Evolutionary conservation across 352 stramenopile genomes (phyloP).

Genomic region (Pythium oligandrum): DNA sequence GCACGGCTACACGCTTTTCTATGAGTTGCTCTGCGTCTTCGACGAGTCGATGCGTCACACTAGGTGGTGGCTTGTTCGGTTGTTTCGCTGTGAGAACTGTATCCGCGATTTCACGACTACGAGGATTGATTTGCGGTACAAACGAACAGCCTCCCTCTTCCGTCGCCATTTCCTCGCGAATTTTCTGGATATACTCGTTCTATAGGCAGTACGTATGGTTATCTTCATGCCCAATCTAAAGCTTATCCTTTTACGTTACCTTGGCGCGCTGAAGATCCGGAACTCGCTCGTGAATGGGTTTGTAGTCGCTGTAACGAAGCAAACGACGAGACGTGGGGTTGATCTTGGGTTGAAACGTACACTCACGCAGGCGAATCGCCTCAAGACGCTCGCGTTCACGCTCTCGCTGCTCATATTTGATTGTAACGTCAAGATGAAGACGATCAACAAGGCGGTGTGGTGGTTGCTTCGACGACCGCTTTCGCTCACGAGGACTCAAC

Average conservation of each 20-base stretch:
- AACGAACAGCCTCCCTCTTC: conserved; percentile 38
- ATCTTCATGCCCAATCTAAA: not conserved
- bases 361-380: conserved; percentile 39
- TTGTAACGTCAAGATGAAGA: conserved; percentile 55
- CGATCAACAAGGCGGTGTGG: conserved; percentile 43
- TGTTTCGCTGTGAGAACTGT: conserved; percentile 32
- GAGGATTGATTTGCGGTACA: conserved; percentile 51
- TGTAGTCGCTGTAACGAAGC: conserved; percentile 37
- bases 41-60: conserved; percentile 51
- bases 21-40: conserved; percentile 39
- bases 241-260: conserved; percentile 18
- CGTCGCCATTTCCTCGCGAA: conserved; percentile 42
- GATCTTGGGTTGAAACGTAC: conserved; percentile 67
- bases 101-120: conserved; percentile 58
- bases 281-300: conserved; percentile 64
- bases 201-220: conserved; percentile 7
- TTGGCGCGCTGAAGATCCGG: conserved; percentile 60
- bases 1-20: conserved; percentile 47
- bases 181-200: conserved; percentile 38
- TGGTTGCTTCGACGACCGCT: not conserved
- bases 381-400: conserved; percentile 45
- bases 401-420: conserved; percentile 52
- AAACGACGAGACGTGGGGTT: conserved; percentile 43
- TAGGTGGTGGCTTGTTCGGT: conserved; percentile 11
- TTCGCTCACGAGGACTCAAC: conserved; percentile 35